Conservation (phyloP, 164 flowering plant species). For the Chimonanthus praecox region DNA sequence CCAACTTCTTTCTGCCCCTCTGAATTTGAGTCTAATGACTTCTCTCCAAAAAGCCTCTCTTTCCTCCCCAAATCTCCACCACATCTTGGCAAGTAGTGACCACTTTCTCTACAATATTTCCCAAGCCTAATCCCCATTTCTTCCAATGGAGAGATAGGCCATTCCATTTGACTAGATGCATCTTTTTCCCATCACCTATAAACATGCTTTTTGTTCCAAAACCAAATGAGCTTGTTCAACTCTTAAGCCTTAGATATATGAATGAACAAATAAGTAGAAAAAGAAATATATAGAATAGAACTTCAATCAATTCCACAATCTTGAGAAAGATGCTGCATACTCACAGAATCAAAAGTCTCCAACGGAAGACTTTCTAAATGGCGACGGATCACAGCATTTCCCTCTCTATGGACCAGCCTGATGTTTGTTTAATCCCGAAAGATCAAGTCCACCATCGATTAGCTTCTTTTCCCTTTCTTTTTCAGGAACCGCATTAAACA, state of each 20-base stretch:
- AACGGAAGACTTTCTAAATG: slow-evolving; percentile 84
- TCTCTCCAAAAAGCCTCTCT: no score
- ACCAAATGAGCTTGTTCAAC: background rate
- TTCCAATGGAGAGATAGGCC: no score
- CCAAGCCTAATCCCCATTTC: no score
- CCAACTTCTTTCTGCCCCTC: no score
- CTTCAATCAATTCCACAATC: background rate
- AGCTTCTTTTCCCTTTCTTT: slow-evolving; percentile 76
- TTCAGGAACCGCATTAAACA: slow-evolving; percentile 87
- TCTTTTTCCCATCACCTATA: background rate
- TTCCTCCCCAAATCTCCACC: no score
- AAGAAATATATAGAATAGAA: background rate
- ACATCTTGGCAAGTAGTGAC: no score
- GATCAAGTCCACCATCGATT: slow-evolving; percentile 79
- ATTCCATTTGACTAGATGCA: background rate
- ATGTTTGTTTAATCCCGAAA: slow-evolving; percentile 53
- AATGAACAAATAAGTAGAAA: background rate
- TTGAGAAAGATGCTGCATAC: slow-evolving; percentile 20
- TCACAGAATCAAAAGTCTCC: slow-evolving; percentile 95
- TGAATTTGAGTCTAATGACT: no score
- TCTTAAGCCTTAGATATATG: background rate
- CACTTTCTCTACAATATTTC: no score
- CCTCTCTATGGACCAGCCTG: slow-evolving; percentile 81
- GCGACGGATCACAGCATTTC: slow-evolving; percentile 84
- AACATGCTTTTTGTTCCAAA: background rate